Percentiles rank a stretch among this genome's conserved stretches.
phyloP scores from a whole-genome alignment of 805 yeast species.

The Saccharomycopsis lassenensis region DNA sequence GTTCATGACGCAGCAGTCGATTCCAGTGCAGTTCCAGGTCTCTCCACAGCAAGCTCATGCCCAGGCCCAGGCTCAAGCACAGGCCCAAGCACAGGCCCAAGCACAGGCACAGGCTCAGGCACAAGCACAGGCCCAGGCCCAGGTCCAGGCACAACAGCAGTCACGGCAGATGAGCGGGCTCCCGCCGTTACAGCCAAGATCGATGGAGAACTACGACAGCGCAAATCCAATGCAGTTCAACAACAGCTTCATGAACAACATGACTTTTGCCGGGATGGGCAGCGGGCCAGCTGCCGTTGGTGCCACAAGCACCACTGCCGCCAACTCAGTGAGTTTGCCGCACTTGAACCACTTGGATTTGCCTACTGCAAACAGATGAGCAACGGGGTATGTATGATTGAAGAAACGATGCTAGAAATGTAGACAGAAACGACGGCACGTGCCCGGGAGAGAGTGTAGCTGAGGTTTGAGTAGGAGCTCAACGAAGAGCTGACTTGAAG shows the following conservation, averaged over 20 bases:
- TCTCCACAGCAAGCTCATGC: background rate
- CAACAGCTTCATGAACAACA: too few species aligned
- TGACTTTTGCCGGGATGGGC: background rate
- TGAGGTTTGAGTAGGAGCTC: too few species aligned
- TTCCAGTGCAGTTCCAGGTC: background rate
- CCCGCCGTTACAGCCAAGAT: constrained; percentile 4
- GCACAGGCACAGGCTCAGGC: background rate
- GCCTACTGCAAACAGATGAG: constrained; percentile 4
- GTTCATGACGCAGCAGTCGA: background rate
- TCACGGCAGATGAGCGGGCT: background rate
- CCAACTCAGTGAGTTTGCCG: constrained; percentile 10
- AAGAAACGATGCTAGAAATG: too few species aligned
- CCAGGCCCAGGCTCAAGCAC: background rate
- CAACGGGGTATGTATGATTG: too few species aligned
- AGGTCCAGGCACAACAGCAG: too few species aligned
- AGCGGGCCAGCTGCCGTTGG: background rate
- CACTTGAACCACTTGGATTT: constrained; percentile 11
- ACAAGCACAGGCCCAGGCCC: background rate
- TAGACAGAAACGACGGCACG: too few species aligned
- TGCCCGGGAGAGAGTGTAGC: too few species aligned
- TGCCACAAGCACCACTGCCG: background rate
- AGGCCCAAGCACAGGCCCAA: background rate
- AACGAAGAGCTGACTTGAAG: too few species aligned
- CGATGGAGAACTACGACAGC: constrained; percentile 1
- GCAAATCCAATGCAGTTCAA: too few species aligned